These are phyloP conservation scores for Kodamaea neixiangensis DNA, from an alignment of 805 yeast genomes.

Conservation along the genomic window DNA sequence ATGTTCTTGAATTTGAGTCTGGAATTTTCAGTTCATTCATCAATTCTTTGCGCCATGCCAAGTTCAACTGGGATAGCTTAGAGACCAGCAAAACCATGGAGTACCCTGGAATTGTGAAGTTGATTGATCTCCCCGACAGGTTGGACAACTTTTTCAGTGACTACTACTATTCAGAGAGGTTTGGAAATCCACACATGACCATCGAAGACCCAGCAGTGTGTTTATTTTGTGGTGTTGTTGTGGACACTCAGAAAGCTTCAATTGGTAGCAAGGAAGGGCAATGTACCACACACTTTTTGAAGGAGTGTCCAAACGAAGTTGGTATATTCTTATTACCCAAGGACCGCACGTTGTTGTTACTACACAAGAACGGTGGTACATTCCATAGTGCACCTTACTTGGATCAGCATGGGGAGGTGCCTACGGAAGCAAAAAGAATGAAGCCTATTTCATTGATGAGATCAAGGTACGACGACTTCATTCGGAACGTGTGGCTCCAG, in stretches of 20 bases:
- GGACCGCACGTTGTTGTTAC: conserved; percentile 60
- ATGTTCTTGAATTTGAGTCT: conserved; percentile 7
- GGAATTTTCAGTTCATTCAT: conserved; percentile 15
- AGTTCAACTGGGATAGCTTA: conserved; percentile 6
- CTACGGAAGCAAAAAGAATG: conserved; percentile 69
- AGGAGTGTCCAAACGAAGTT: conserved; percentile 62
- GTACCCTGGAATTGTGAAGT: conserved; percentile 65
- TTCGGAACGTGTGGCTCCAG: conserved; percentile 70
- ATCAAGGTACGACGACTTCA: conserved; percentile 64
- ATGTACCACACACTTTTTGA: conserved; percentile 69
- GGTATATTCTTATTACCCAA: conserved; percentile 77
- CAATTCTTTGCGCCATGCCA: conserved; percentile 2
- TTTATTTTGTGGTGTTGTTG: conserved; percentile 71
- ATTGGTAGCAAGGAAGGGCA: conserved; percentile 65
- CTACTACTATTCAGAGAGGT: conserved; percentile 48
- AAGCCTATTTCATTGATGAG: conserved; percentile 69
- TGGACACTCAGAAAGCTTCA: conserved; percentile 65
- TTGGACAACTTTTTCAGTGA: conserved; percentile 70
- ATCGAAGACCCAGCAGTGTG: conserved; percentile 83
- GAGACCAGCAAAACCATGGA: conserved; percentile 37
- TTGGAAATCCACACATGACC: conserved; percentile 36
- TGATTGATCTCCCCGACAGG: conserved; percentile 65
- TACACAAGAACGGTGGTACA: conserved; percentile 78
- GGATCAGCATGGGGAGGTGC: conserved; percentile 84
- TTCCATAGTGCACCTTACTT: conserved; percentile 82